Base-by-base conservation (phyloP, 2,329 filamentous ascomycete genomes). In the Cladosporium austrohemisphaericum region DNA sequence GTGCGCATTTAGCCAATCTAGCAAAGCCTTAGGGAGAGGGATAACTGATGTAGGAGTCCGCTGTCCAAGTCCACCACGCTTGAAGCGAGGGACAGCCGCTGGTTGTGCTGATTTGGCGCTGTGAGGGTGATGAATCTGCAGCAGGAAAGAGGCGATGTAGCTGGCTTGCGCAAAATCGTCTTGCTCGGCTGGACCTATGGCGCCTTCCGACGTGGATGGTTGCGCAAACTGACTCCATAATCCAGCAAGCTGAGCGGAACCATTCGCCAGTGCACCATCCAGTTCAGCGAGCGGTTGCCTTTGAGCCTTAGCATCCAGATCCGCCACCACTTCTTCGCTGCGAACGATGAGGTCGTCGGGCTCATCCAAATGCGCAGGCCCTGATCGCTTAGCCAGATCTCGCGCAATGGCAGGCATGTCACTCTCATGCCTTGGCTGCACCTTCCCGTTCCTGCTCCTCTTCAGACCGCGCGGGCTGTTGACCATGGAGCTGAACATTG, bases 1-100 rank as follows among this genome's bases (percentile, higher is more conserved):
- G 61, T 88, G 80, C 13, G 76, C 75, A 48, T 87, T 78, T 55
- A 95, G 75, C 92, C 92, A 97, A 59, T 87, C 79, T 54, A 96
- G 83, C 11, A 97, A 72, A 13, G 90, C 78, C 61, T 85, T 84
- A 1, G 92, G 88, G 14, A 94, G 73, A 0, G 87, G 77, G 2
- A 62, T 64, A 41, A 52, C 41, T 18, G 49, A 43, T 10, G 41
- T 29, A 28, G 36, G 29, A 44, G 49, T 22, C 26, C 47, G 33
- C 52, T 45, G 41, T 8, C 36, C 23, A n/a, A 28, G 40, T 10
- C n/a, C 31, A 23, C 22, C 18, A 29, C 38, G 40, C 16, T 38
- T 31, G 16, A 47, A 35, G 14, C 44, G 43, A 36, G 29, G 23
- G 11, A 44, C 61, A n/a, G 38, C 18, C 18, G 22, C 26, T 3